These are phyloP conservation scores for Furcasterigmium furcatum DNA, from an alignment of 2,329 filamentous ascomycete genomes.

Conservation along the genomic window DNA sequence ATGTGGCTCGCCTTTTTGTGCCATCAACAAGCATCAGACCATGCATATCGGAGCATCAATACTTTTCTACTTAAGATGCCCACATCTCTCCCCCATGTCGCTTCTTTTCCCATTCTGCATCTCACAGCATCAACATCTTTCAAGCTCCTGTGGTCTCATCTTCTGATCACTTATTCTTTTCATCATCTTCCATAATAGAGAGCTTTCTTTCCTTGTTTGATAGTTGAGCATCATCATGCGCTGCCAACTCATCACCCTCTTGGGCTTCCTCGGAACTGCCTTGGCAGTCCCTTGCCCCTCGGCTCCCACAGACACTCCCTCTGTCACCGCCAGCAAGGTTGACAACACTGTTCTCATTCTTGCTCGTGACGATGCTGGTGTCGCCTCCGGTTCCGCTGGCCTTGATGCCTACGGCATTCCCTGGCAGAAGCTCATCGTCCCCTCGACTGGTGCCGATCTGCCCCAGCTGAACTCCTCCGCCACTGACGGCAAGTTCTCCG, in stretches of 20 bases:
- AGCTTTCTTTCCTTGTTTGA: neutral
- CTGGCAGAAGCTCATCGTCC: constrained; percentile 52
- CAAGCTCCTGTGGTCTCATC: neutral
- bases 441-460: constrained; percentile 44
- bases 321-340: neutral
- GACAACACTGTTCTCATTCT: constrained; percentile 31
- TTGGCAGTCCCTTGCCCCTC: neutral
- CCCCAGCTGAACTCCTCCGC: constrained; percentile 48
- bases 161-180: neutral
- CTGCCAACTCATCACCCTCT: constrained; percentile 1
- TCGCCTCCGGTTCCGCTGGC: constrained; percentile 46
- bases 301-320: neutral
- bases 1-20: too few species aligned
- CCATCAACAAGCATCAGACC: too few species aligned
- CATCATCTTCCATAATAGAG: too few species aligned
- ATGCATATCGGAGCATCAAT: too few species aligned
- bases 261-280: neutral
- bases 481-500: constrained; percentile 53
- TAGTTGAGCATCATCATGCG: constrained; percentile 1
- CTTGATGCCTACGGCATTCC: constrained; percentile 61
- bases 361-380: constrained; percentile 46
- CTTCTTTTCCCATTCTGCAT: too few species aligned
- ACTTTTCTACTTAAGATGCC: too few species aligned
- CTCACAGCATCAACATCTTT: too few species aligned
- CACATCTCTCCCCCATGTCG: too few species aligned